Evolutionary conservation across 1,284 basidiomycete genomes (phyloP), one percentile per base, ranked within the genome.

Genomic region (Cutaneotrichosporon sp.): DNA sequence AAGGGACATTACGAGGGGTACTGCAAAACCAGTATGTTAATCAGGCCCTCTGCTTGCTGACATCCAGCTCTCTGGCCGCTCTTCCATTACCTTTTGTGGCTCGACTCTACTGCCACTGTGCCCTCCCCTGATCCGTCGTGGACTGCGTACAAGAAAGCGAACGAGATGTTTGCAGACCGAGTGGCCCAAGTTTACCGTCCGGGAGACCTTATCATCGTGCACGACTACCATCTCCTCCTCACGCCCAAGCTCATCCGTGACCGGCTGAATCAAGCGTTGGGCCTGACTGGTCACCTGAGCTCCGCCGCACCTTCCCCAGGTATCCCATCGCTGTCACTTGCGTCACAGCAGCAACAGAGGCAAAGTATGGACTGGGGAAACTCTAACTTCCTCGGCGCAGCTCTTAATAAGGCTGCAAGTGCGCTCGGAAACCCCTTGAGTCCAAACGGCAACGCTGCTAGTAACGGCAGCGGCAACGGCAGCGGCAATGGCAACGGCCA

Each of bases 61-160:
- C 48, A 7, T 9, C 20, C 33, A 42, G 16, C 64, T 90, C 83
- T 99, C 46, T 99, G 94, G 94, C 96, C 94, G 0, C 79, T 97
- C 25, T 96, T 98, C 82, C 96, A 98, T 78, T 98, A 98, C 72
- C 82, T 98, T 53, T 85, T 97, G 51, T 97, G 92, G 92, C 90
- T 96, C 73, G 93, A 96, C 70, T 90, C 77, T 33, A 76, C 75
- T 37, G 70, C 74, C 56, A 68, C 77, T 43, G 67, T 79, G 52
- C 72, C 75, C 34, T 70, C 75, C 41, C 76, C 78, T n/a, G 93
- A 97, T 51, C 78, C 77, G 5, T 82, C 90, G 65, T 98, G 92
- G 80, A 81, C 85, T 16, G 83, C 85, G 37, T 97, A 96, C 76
- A 81, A 85, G 61, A 79, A 84, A 49, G 90, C 88, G 51, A 97